These are phyloP conservation scores for Sclerotinia subarctica DNA, from an alignment of 2,329 filamentous ascomycete species.

Conservation along the genomic window DNA sequence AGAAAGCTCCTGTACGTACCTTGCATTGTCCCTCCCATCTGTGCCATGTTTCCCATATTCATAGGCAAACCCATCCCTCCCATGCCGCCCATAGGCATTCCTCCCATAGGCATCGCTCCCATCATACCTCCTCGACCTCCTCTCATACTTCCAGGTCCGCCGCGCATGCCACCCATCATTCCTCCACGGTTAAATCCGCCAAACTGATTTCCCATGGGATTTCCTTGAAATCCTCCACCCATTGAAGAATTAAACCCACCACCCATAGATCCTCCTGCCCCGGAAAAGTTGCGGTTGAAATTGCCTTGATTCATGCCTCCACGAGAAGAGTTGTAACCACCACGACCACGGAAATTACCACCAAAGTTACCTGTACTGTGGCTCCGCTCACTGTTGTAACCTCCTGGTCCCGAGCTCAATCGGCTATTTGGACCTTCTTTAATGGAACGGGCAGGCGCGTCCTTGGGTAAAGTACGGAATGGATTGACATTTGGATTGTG, in stretches of 20 bases:
- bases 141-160: conserved; percentile 56
- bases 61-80: conserved; percentile 40
- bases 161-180: conserved; percentile 50
- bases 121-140: conserved; percentile 53
- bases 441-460: conserved; percentile 67
- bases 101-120: conserved; percentile 53
- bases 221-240: conserved; percentile 50
- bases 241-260: conserved; percentile 44
- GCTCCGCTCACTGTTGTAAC: conserved; percentile 48
- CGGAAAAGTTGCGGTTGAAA: conserved; percentile 50
- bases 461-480: conserved; percentile 87
- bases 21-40: conserved; percentile 51
- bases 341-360: conserved; percentile 50
- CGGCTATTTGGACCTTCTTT: conserved; percentile 60
- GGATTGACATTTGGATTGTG: conserved; percentile 76
- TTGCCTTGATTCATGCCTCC: conserved; percentile 51
- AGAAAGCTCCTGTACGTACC: conserved; percentile 44
- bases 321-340: conserved; percentile 44
- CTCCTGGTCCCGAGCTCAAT: conserved; percentile 42
- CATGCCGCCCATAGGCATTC: conserved; percentile 52
- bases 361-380: conserved; percentile 40
- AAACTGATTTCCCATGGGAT: conserved; percentile 44
- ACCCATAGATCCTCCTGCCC: conserved; percentile 45
- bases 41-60: conserved; percentile 47
- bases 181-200: conserved; percentile 53